Evolutionary conservation across 768 basidiomycete genomes (phyloP).

Genomic region (Sporobolomyces pararoseus): DNA sequence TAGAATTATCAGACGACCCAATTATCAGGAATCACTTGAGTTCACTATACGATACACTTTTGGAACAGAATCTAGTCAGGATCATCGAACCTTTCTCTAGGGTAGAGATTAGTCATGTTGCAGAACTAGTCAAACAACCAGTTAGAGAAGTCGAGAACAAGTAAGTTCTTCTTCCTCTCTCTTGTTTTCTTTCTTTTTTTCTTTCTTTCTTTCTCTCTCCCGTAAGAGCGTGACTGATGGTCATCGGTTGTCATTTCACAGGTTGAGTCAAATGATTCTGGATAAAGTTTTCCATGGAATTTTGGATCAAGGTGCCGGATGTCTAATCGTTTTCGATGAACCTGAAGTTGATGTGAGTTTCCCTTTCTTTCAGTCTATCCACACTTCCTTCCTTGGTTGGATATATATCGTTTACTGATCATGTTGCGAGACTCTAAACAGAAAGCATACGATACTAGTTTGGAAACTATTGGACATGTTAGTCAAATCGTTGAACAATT

Average conservation of each 20-base stretch:
- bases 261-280: constrained; percentile 95
- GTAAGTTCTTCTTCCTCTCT: constrained; percentile 54
- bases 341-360: constrained; percentile 62
- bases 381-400: not conserved
- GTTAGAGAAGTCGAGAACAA: constrained; percentile 85
- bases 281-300: constrained; percentile 93
- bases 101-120: constrained; percentile 86
- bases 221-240: not conserved
- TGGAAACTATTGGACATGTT: constrained; percentile 83
- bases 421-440: constrained; percentile 46
- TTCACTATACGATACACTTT: constrained; percentile 87
- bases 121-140: constrained; percentile 78
- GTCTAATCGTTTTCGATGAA: constrained; percentile 84
- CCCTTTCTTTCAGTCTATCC: not conserved
- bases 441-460: constrained; percentile 83
- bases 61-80: constrained; percentile 89
- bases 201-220: not conserved
- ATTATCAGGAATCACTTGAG: constrained; percentile 93
- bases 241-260: no score
- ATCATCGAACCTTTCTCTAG: constrained; percentile 94
- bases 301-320: constrained; percentile 91
- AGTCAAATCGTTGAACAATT: constrained; percentile 77
- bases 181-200: constrained; percentile 22
- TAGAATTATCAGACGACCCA: constrained; percentile 90
- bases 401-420: not conserved